Evolutionary conservation across 2,329 filamentous ascomycete genomes (phyloP), one percentile per base, ranked within the genome.

Genomic region (Parastagonospora avenae): DNA sequence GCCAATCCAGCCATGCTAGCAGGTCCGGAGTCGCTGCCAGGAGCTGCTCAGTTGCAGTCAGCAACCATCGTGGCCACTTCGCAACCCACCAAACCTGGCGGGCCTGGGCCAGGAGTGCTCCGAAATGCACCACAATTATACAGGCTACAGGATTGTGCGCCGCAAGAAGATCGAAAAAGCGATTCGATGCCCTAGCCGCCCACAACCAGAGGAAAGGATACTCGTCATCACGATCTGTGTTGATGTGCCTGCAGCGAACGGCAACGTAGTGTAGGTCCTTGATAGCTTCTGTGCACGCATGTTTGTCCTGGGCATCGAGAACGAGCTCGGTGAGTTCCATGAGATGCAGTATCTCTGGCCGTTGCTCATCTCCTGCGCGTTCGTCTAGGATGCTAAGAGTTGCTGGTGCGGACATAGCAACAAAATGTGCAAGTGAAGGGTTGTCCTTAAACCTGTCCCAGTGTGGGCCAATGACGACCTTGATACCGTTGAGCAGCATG

Each of bases 61-160:
- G 49, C 16, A 71, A 57, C 48, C 64, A 60, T 33, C 61, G 48
- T 4, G 68, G 68, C 66, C 67, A 70, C n/a, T 64, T 61, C 2
- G 46, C 49, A 2, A 63, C 50, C 65, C 65, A 70, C 68, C 68
- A 71, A 8, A 60, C 50, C 8, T 51, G 48, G n/a, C 57, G 57
- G 29, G 54, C 48, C 35, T 64, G 57, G 7, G 55, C 56, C 29
- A 70, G 33, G 9, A 70, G 46, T 6, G 62, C 63, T 6, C 62
- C 65, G 11, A 68, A 70, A 45, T 70, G 60, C 2, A 58, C 55
- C 1, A 66, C 47, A n/a, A 70, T 60, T 27, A 70, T 60, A 31
- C 64, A 62, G 8, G 63, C 62, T 9, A 69, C 60, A 8, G 67
- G 65, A 42, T 68, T 66, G 11, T 67, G 64, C 3, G 54, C 50